Evolutionary conservation across 306 rosid species (phyloP).

Genomic region (Malus sieversii): DNA sequence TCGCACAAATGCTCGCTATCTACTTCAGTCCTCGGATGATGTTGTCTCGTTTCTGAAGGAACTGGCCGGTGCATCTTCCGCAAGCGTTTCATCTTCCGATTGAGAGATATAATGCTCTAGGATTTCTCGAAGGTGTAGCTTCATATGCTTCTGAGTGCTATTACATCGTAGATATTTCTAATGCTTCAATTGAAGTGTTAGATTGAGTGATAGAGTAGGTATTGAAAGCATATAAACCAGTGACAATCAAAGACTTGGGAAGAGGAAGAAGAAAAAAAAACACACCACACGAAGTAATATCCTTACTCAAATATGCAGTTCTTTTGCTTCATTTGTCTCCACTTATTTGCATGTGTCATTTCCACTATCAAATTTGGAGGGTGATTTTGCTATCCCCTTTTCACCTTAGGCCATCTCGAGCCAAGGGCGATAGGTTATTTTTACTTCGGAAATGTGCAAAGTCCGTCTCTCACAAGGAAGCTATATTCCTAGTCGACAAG

Average conservation of each 20-base stretch:
- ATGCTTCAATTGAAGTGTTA: neutral
- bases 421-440: too few relatives aligned
- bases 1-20: conserved; percentile 69
- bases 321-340: too few relatives aligned
- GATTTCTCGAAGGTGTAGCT: neutral
- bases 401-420: too few relatives aligned
- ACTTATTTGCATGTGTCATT: too few relatives aligned
- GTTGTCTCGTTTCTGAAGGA: conserved; percentile 64
- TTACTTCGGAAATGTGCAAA: too few relatives aligned
- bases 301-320: neutral
- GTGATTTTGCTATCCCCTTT: too few relatives aligned
- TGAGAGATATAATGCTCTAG: neutral
- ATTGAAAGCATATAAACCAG: conserved; percentile 3
- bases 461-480: neutral
- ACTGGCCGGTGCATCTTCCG: conserved; percentile 31
- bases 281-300: neutral
- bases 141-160: neutral
- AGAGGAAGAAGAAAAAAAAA: neutral
- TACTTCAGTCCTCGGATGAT: conserved; percentile 57
- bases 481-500: too few relatives aligned
- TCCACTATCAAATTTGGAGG: too few relatives aligned
- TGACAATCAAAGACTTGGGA: neutral
- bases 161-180: neutral
- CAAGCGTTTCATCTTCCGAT: neutral
- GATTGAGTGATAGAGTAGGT: neutral